phyloP scores from a whole-genome alignment of 345 rosid genomes.

The Nephelium lappaceum region DNA sequence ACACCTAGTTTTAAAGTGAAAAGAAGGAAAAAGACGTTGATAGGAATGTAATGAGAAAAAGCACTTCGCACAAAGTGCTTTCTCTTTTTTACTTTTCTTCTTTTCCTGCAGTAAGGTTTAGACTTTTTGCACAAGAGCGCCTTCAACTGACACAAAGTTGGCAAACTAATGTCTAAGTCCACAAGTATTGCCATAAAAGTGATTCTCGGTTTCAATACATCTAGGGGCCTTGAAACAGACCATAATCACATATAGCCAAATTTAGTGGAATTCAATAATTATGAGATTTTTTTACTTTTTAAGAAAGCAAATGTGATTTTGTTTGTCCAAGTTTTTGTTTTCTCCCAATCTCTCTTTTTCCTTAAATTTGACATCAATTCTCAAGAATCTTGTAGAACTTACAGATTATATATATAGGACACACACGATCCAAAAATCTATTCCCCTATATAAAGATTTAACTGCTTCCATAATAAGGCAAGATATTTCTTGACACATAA shows the following conservation, averaged over 20 bases:
- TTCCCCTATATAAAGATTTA: too few relatives aligned
- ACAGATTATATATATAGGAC: too few relatives aligned
- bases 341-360: background rate
- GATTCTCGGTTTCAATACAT: background rate
- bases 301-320: too few relatives aligned
- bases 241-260: background rate
- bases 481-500: too few relatives aligned
- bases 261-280: too few relatives aligned
- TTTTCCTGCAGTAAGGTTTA: background rate
- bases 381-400: too few relatives aligned
- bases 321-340: background rate
- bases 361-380: too few relatives aligned
- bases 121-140: conserved; percentile 1
- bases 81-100: background rate
- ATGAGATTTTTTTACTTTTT: too few relatives aligned
- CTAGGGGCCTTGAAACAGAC: conserved; percentile 13
- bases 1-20: background rate
- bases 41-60: background rate
- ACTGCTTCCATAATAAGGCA: too few relatives aligned
- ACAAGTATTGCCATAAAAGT: background rate
- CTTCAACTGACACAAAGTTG: conserved; percentile 11
- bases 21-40: background rate
- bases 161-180: background rate
- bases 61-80: background rate
- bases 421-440: too few relatives aligned